Base-by-base conservation (phyloP, 306 rosid genomes). In the Ceratonia siliqua region DNA sequence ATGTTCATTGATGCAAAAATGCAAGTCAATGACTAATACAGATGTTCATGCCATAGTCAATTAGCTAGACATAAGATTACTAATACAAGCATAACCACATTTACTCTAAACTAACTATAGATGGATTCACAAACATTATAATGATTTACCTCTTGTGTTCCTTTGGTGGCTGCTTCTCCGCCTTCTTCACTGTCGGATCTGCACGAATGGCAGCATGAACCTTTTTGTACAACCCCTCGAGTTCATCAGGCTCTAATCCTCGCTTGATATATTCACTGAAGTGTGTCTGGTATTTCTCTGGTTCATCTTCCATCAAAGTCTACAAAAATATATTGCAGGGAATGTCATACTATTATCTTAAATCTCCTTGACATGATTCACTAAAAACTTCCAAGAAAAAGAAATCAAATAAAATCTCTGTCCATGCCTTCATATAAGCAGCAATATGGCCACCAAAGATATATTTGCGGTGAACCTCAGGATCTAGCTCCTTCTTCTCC, bases 191-290 rank as follows among this genome's bases (percentile, higher is more conserved):
- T 3, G 46, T 35, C 46, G 67, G 67, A 13, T 35, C 46, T 0
- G 94, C 88, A 2, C 97, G 92, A 35, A 94, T 94, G 39, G 97
- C 91, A 1, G 97, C 94, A 77, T 94, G 97, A 45, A 91, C 97
- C 68, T 84, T 91, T 84, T 89, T 91, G 85, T 88, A 94, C 55
- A 91, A 8, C 12, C 39, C 91, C 64, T 88, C 96, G 2, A 91
- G 22, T 15, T 84, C 77, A 38, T 91, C 98, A 0, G 94, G 50
- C 28, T 85, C 94, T 2, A 87, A 53, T 25, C 90, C 92, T 7
- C n/a, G 78, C 83, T 91, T 91, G 59, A 88, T 79, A 43, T 91
- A 93, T 39, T 87, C 91, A 13, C 91, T 87, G 30, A 91, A 94
- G 48, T 91, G 97, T 5, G 89, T 24, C 69, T 89, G 96, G 46